phyloP scores from a whole-genome alignment of 2,329 filamentous ascomycete species.

The Monosporascus sp. region DNA sequence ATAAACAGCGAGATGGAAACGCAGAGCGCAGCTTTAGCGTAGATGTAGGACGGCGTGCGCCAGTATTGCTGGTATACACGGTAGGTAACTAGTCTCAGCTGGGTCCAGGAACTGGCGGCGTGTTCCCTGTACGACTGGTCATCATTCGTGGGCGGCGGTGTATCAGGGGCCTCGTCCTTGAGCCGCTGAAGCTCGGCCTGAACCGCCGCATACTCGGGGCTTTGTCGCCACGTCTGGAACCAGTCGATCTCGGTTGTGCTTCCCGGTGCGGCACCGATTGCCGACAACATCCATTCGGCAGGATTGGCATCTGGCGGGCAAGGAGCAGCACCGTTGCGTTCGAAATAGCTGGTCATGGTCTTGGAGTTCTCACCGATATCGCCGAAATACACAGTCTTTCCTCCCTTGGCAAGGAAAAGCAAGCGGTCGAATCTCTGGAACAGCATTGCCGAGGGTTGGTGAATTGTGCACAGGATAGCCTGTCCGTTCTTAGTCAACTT shows the following conservation, averaged over 20 bases:
- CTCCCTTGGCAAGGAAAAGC: slow-evolving; percentile 71
- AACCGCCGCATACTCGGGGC: slow-evolving; percentile 40
- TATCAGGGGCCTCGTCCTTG: slow-evolving; percentile 41
- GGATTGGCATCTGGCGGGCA: slow-evolving; percentile 71
- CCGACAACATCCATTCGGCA: slow-evolving; percentile 73
- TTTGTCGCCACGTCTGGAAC: slow-evolving; percentile 50
- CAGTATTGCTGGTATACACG: slow-evolving; percentile 91
- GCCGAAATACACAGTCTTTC: slow-evolving; percentile 77
- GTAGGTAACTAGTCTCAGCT: slow-evolving; percentile 62
- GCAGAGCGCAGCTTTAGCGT: slow-evolving; percentile 71
- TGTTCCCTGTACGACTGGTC: slow-evolving; percentile 65
- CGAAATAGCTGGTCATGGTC: slow-evolving; percentile 69
- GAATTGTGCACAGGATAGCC: slow-evolving; percentile 94
- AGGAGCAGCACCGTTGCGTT: slow-evolving; percentile 60
- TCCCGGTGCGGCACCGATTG: slow-evolving; percentile 60
- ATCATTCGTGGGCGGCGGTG: slow-evolving; percentile 22
- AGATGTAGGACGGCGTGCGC: slow-evolving; percentile 85
- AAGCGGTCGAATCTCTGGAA: slow-evolving; percentile 88
- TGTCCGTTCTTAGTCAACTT: slow-evolving; percentile 86
- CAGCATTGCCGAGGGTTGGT: slow-evolving; percentile 92
- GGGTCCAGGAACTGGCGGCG: slow-evolving; percentile 66
- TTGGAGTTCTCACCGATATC: slow-evolving; percentile 69
- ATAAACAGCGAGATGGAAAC: slow-evolving; percentile 66
- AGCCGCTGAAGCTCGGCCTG: slow-evolving; percentile 54
- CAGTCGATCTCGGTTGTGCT: slow-evolving; percentile 61